phyloP scores from a whole-genome alignment of 192 early-diverging fungal species.

The Funneliformis geosporum region DNA sequence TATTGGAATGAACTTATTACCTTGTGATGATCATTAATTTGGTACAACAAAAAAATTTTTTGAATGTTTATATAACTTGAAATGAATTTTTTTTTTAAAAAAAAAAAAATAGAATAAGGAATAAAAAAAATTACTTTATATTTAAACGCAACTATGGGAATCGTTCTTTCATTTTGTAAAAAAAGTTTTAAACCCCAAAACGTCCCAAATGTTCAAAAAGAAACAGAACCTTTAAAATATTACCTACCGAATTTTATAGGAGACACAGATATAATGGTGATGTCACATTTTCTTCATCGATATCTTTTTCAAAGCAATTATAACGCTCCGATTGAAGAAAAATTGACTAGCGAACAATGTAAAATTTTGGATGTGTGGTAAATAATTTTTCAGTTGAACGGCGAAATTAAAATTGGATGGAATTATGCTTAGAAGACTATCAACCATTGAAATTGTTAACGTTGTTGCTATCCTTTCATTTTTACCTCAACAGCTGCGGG shows the following conservation, averaged over 20 bases:
- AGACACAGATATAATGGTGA: background rate
- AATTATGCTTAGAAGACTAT: background rate
- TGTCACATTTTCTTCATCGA: background rate
- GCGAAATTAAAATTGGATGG: too few relatives aligned
- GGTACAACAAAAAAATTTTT: too few relatives aligned
- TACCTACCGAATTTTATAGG: background rate
- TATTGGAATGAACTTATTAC: too few relatives aligned
- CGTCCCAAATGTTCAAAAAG: background rate
- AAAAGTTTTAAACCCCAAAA: background rate
- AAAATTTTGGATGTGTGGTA: background rate
- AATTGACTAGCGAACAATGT: background rate
- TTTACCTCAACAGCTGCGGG: background rate
- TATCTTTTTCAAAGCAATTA: background rate
- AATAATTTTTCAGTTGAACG: background rate
- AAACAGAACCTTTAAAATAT: background rate
- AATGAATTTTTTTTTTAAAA: too few relatives aligned
- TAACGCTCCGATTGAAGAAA: background rate
- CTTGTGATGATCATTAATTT: too few relatives aligned
- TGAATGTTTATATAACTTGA: too few relatives aligned
- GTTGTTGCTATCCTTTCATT: too few relatives aligned
- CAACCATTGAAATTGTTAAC: too few relatives aligned
- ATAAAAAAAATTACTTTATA: too few relatives aligned
- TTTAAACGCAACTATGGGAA: background rate
- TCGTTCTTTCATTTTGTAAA: background rate
- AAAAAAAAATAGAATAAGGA: too few relatives aligned